These are phyloP conservation scores for Eucalyptus sp. DNA, from an alignment of 345 rosid species.

Conservation along the genomic window DNA sequence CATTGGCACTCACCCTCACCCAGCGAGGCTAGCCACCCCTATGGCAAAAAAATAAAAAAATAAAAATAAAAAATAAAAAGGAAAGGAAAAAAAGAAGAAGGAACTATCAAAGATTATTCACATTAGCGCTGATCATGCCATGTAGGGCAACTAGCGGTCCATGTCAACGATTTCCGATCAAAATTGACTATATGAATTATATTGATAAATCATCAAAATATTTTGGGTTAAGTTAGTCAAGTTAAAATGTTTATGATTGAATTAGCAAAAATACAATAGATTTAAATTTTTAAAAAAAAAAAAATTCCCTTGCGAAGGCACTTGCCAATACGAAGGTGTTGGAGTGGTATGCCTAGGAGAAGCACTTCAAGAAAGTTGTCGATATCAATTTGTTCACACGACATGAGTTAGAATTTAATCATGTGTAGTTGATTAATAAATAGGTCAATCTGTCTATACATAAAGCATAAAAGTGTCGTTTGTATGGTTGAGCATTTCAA, in stretches of 20 bases:
- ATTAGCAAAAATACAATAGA: accelerated
- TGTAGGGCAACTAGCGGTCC: not conserved
- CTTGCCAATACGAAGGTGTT: constrained; percentile 22
- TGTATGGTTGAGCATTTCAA: not conserved
- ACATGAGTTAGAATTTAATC: not conserved
- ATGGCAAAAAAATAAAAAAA: no score
- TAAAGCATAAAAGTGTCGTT: not conserved
- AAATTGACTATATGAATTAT: accelerated
- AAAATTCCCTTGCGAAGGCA: constrained; percentile 2
- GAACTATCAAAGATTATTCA: no score
- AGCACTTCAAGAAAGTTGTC: constrained; percentile 23
- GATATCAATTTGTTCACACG: not conserved
- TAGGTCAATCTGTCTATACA: accelerated
- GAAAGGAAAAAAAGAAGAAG: no score
- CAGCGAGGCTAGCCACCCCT: no score
- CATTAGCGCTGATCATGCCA: not conserved
- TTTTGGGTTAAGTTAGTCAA: not conserved
- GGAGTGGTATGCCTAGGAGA: constrained; percentile 46
- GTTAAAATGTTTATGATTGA: no score
- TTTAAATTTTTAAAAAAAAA: no score
- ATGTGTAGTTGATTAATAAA: accelerated
- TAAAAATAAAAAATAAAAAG: no score
- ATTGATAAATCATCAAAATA: no score
- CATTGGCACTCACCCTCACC: no score
- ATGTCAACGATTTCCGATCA: accelerated